Conservation (phyloP, 495 filamentous ascomycete species). For the Penicillium argentinense region DNA sequence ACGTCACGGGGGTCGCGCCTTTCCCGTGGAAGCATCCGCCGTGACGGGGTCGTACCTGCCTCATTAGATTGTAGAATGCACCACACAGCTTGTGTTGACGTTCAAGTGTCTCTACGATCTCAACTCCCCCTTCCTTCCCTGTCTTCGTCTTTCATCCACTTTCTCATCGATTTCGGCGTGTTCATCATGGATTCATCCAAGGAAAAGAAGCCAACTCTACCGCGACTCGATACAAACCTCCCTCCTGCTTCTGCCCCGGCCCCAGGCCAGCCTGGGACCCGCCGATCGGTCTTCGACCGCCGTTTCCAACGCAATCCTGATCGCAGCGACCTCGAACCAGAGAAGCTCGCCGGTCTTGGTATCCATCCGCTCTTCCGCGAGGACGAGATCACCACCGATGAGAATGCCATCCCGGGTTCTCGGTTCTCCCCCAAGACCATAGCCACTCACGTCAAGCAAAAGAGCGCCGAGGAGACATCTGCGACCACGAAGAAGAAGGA, state of each 20-base stretch:
- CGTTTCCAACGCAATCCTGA: background rate
- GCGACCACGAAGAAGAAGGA: conserved; percentile 39
- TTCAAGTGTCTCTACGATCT: background rate
- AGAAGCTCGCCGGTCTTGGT: conserved; percentile 5
- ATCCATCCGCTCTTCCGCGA: too few relatives aligned
- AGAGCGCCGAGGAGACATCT: conserved; percentile 22
- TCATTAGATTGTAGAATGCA: too few relatives aligned
- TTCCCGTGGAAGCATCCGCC: too few relatives aligned
- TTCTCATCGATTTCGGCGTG: background rate
- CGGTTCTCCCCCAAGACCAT: conserved; percentile 13
- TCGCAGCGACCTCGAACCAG: conserved; percentile 2
- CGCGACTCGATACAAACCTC: conserved; percentile 18
- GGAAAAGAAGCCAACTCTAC: conserved; percentile 13
- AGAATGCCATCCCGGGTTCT: conserved; percentile 13
- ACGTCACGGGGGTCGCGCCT: too few relatives aligned
- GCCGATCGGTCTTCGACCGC: conserved; percentile 3
- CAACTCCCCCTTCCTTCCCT: background rate
- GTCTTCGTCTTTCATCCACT: background rate
- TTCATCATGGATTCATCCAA: conserved; percentile 16
- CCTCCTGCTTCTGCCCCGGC: too few relatives aligned
- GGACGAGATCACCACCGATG: too few relatives aligned
- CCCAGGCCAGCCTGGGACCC: too few relatives aligned
- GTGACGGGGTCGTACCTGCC: too few relatives aligned
- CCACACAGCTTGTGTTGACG: too few relatives aligned
- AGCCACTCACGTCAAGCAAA: conserved; percentile 6